phyloP scores from a whole-genome alignment of 495 filamentous ascomycete species.

The Copromyces sp. region DNA sequence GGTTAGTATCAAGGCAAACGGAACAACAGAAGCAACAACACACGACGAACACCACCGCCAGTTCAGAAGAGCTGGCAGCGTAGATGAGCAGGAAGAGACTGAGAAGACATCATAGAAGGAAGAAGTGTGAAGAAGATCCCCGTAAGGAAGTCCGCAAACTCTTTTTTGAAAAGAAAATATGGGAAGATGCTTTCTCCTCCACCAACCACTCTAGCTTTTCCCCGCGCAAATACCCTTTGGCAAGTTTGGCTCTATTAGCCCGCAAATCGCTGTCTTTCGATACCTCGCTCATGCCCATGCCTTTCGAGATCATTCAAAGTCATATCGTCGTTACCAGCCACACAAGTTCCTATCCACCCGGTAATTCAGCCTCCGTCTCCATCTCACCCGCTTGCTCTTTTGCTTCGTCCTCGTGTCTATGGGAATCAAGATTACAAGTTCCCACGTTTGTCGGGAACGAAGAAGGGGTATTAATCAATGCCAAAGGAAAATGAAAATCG shows the following conservation, averaged over 20 bases:
- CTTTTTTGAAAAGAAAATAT: neutral
- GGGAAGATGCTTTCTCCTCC: neutral
- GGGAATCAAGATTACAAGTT: neutral
- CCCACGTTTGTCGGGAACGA: neutral
- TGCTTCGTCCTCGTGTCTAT: neutral
- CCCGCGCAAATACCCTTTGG: neutral
- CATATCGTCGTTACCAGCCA: slow-evolving; percentile 1
- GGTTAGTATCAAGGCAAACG: neutral
- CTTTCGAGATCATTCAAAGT: neutral
- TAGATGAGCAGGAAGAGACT: slow-evolving; percentile 50
- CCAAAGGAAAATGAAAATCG: neutral
- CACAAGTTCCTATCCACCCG: slow-evolving; percentile 1
- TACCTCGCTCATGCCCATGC: neutral
- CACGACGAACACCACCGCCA: slow-evolving; percentile 21
- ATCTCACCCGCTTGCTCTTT: slow-evolving; percentile 1
- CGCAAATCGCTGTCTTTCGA: neutral
- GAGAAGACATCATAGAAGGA: slow-evolving; percentile 32
- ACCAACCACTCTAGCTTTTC: slow-evolving; percentile 5
- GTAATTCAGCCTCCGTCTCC: neutral
- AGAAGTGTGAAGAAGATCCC: slow-evolving; percentile 1
- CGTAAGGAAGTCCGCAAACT: neutral
- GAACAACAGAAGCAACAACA: slow-evolving; percentile 1
- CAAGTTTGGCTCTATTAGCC: neutral
- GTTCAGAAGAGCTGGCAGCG: slow-evolving; percentile 39
- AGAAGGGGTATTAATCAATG: slow-evolving; percentile 1